Evolutionary conservation across 2,329 filamentous ascomycete genomes (phyloP).

Genomic region (Talaromyces atroroseus): DNA sequence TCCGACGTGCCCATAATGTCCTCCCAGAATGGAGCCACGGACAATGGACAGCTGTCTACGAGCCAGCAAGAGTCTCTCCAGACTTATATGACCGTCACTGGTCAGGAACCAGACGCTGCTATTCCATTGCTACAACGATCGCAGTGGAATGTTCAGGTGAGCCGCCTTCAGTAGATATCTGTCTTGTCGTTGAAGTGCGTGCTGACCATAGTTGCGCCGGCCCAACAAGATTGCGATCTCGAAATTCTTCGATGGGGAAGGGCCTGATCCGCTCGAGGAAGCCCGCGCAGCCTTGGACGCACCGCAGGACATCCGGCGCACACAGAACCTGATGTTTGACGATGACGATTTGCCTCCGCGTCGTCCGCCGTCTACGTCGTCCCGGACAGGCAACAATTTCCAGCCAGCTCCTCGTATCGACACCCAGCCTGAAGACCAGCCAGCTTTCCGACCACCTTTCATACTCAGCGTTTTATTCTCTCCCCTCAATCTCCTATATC

Average conservation of each 20-base stretch:
- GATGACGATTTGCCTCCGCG: constrained; percentile 28
- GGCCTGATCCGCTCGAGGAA: constrained; percentile 73
- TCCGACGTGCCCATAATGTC: constrained; percentile 34
- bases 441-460: constrained; percentile 65
- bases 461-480: constrained; percentile 72
- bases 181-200: background rate
- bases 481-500: constrained; percentile 74
- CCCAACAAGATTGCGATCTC: constrained; percentile 74
- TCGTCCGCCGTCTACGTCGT: constrained; percentile 22
- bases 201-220: background rate
- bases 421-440: constrained; percentile 62
- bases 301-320: constrained; percentile 57
- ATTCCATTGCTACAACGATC: constrained; percentile 75
- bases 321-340: constrained; percentile 63
- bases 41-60: constrained; percentile 63
- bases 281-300: constrained; percentile 62
- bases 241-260: constrained; percentile 96
- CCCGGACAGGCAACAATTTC: constrained; percentile 39
- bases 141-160: constrained; percentile 91
- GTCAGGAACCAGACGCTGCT: constrained; percentile 71
- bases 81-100: constrained; percentile 82
- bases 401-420: constrained; percentile 80
- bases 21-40: constrained; percentile 40
- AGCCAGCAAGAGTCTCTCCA: constrained; percentile 78
- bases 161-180: constrained; percentile 14